Base-by-base conservation (phyloP, 2,329 filamentous ascomycete species). In the Amylocarpus encephaloides region DNA sequence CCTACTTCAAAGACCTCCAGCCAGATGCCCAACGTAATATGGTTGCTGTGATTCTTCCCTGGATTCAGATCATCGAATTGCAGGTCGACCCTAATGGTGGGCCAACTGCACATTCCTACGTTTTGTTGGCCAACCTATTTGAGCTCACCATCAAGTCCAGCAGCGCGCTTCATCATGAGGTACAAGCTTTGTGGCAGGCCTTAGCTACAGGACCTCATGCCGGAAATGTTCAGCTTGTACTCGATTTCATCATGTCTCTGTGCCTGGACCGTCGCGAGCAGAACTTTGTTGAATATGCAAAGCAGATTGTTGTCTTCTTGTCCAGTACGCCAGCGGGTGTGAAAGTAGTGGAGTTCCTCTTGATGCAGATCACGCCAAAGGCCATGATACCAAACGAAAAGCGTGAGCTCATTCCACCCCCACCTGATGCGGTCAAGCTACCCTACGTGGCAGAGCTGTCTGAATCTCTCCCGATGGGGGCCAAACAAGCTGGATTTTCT, bases 221-320 rank as follows among this genome's bases (percentile, higher is more conserved):
- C 7, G 92, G 91, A 16, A 98, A 98, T 62, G 93, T 98, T 10
- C 88, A 94, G 49, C 74, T 98, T 32, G 88, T 97, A 11, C 78
- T 98, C 1, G 91, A 97, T 66, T 98, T 98, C 64, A 93, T 98
- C 68, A 97, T 98, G 68, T 84, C 83, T 26, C 78, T 97, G 4
- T 98, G 93, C 60, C 73, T 98, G 10, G 93, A 98, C 62, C 83
- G 92, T 30, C 83, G 92, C 43, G 94, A 98, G 67, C 93, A 98
- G 63, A 97, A 96, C 61, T 98, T 96, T 67, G 92, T 98, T 49
- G 89, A 96, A 60, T 95, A 94, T 64, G 92, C 92, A 5, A 98
- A 97, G 71, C 93, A 98, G 67, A 93, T 98, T 46, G 90, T 97
- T 13, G 94, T 98, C 0, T 97, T 96, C 66, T 69, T 98, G 5